Evolutionary conservation across 2,329 filamentous ascomycete species (phyloP).

Genomic region (Monosporascus sp.): DNA sequence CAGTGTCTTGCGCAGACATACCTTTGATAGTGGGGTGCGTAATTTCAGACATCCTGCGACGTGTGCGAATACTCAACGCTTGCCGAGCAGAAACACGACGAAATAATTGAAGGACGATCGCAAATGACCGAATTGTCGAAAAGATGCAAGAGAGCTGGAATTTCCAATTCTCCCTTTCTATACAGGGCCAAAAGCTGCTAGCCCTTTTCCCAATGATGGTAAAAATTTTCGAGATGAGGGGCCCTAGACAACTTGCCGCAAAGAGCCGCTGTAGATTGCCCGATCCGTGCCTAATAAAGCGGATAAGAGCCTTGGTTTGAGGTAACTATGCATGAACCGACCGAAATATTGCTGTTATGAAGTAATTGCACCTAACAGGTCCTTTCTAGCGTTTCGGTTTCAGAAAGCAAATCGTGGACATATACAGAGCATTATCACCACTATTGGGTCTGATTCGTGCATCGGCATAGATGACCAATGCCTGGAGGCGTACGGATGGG

Average conservation of each 20-base stretch:
- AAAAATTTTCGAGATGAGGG: background rate
- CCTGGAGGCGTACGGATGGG: no score
- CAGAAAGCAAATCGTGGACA: background rate
- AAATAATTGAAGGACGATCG: background rate
- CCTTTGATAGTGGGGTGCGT: constrained; percentile 54
- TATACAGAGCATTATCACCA: no score
- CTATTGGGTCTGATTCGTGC: no score
- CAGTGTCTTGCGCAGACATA: constrained; percentile 25
- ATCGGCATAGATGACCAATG: no score
- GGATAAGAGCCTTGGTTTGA: background rate
- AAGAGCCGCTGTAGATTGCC: background rate
- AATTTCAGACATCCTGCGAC: constrained; percentile 33
- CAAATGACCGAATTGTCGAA: background rate
- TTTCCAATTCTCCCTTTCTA: background rate
- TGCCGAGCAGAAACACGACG: background rate
- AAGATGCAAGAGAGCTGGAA: background rate
- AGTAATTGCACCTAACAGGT: background rate
- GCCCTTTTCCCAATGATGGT: background rate
- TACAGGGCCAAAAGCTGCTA: background rate
- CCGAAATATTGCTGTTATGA: background rate
- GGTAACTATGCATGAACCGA: background rate
- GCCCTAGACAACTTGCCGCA: background rate
- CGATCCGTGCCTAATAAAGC: background rate
- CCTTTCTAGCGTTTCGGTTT: background rate
- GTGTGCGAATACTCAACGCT: background rate